A percentile compares a stretch with the other conserved stretches of the same genome.
phyloP scores from a whole-genome alignment of 495 filamentous ascomycete species.

The Talaromyces thailandensis region DNA sequence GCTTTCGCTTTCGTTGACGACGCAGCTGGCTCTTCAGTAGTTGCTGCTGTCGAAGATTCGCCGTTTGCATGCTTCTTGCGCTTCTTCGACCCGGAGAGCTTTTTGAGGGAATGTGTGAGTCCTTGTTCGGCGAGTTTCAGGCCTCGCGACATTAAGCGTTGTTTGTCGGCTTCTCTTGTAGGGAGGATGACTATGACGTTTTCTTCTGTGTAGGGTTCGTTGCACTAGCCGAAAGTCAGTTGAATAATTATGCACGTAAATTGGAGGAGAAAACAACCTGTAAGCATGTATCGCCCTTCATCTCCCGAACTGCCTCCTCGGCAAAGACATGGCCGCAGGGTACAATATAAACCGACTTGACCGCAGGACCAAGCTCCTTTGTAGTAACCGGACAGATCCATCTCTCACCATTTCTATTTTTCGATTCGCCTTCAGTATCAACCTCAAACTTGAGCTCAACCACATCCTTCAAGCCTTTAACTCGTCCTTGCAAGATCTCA shows the following conservation, averaged over 20 bases:
- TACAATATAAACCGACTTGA: conserved; percentile 80
- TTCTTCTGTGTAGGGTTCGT: conserved; percentile 60
- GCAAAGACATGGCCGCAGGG: conserved; percentile 95
- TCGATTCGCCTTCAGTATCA: conserved; percentile 33
- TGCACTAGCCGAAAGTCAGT: conserved; percentile 48
- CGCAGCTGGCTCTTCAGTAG: neutral
- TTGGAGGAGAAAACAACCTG: conserved; percentile 28
- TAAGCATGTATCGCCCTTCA: conserved; percentile 53
- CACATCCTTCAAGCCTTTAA: conserved; percentile 79
- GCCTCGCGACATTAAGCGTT: conserved; percentile 53
- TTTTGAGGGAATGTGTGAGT: conserved; percentile 84
- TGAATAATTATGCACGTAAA: neutral
- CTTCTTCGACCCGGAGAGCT: conserved; percentile 62
- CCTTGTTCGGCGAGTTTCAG: conserved; percentile 58
- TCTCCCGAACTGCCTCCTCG: conserved; percentile 72
- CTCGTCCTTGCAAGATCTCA: conserved; percentile 56
- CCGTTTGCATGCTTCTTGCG: conserved; percentile 46
- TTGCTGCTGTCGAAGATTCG: conserved; percentile 11
- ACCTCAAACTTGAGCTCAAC: conserved; percentile 79
- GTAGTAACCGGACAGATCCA: conserved; percentile 85
- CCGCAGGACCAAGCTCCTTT: conserved; percentile 71
- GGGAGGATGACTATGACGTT: conserved; percentile 81
- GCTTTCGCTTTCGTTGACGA: neutral
- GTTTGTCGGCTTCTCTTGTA: conserved; percentile 58
- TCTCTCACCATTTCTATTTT: conserved; percentile 40